Base-by-base conservation (phyloP, 352 stramenopile species). In the Phytophthora idaei region DNA sequence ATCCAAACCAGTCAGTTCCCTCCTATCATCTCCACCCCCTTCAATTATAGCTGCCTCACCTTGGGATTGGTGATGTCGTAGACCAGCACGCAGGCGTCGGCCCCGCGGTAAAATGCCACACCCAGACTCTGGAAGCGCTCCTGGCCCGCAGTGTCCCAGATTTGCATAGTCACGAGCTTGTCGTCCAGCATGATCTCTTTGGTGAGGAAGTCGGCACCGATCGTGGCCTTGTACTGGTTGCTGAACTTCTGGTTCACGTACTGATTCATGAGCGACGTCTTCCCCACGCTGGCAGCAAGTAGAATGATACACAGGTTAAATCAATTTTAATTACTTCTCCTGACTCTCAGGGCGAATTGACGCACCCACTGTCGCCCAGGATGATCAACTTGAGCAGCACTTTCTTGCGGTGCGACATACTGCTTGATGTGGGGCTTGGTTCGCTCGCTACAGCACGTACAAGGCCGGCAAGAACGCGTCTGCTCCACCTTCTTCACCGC, bases 201-300 rank as follows among this genome's bases (percentile, higher is more conserved):
- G 12, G 95, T 98, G 47, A 99, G 83, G 73, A 99, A 99, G 76
- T 99, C 98, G 28, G 98, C 97, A 50, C 98, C 98, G 76, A 99
- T 99, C 5, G 98, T 99, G 21, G 97, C 97, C 73, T 99, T 99
- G 87, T 99, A 99, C 83, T 99, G 97, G 62, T 95, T 98, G 34
- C 91, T 97, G 79, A 99, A 99, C 77, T 97, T 98, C 67, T 99
- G 93, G 61, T 98, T 98, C 61, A 99, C 95, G 80, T 99, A 99
- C 74, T 99, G 96, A 81, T 99, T 99, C 97, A 99, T 99, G 34
- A 99, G 81, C 48, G 95, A 99, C 47, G 97, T 99, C 85, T 99
- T 99, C 57, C 98, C 97, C 31, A 99, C 97, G 45, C 97, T 98
- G 68, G 4, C 14, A 55, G 11, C 5, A 17, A 8, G 56, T 31